A percentile compares a stretch with the other conserved stretches of the same genome.
phyloP scores from a whole-genome alignment of 31 red algal species.

The Asparagopsis taxiformis region DNA sequence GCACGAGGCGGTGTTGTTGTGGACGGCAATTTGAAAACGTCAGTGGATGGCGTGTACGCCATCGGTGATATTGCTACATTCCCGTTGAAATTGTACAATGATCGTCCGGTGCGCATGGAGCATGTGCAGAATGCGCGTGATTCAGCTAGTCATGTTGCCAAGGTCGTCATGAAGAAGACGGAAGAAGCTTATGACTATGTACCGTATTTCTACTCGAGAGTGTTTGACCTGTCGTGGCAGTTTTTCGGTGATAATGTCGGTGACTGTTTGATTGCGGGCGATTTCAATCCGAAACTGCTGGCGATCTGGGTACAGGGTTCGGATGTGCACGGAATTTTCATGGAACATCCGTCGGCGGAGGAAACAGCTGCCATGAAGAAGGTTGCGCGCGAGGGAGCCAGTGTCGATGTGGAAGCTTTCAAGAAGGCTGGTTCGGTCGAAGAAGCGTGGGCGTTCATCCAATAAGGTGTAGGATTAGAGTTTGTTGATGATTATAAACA shows the following conservation, averaged over 20 bases:
- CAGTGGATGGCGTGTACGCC: slow-evolving; percentile 65
- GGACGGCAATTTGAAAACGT: slow-evolving; percentile 60
- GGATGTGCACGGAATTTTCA: slow-evolving; percentile 74
- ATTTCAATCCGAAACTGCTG: slow-evolving; percentile 75
- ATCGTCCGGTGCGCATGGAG: slow-evolving; percentile 76
- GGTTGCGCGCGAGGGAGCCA: slow-evolving; percentile 68
- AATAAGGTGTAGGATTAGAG: slow-evolving; percentile 2
- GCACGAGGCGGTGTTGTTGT: slow-evolving; percentile 83
- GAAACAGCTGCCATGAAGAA: slow-evolving; percentile 77
- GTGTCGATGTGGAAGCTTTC: slow-evolving; percentile 60
- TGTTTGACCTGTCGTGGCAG: slow-evolving; percentile 91
- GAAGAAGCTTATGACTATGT: slow-evolving; percentile 89
- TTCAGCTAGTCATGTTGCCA: slow-evolving; percentile 75
- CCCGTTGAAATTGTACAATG: slow-evolving; percentile 85
- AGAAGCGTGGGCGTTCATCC: slow-evolving; percentile 34
- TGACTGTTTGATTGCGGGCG: slow-evolving; percentile 66
- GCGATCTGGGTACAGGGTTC: slow-evolving; percentile 76
- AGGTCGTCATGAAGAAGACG: slow-evolving; percentile 46
- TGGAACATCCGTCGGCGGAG: slow-evolving; percentile 72
- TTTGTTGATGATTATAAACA: too few species aligned
- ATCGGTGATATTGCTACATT: slow-evolving; percentile 96
- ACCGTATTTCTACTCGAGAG: slow-evolving; percentile 93
- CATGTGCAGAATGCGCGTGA: slow-evolving; percentile 92
- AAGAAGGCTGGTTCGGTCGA: slow-evolving; percentile 7
- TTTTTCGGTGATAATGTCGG: slow-evolving; percentile 91